Conservation (phyloP, 1,139 yeast genomes). For the Arxiozyma heterogenica region DNA sequence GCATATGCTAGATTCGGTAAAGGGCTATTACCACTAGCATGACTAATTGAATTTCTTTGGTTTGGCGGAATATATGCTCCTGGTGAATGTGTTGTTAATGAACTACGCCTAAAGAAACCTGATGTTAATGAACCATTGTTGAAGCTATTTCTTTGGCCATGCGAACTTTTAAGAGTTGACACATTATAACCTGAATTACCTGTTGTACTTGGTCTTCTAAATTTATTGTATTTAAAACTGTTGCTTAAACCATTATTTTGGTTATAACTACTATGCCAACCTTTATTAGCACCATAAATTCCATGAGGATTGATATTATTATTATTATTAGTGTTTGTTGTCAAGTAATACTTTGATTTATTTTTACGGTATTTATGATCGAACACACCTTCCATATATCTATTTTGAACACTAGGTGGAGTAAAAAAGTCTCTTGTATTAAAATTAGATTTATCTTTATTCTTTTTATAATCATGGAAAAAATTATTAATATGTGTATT, state of each 20-base stretch:
- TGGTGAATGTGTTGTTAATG: slow-evolving; percentile 25
- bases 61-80: slow-evolving; percentile 69
- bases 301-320: slow-evolving; percentile 17
- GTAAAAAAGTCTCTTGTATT: slow-evolving; percentile 67
- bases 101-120: slow-evolving; percentile 15
- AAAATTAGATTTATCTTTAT: slow-evolving; percentile 30
- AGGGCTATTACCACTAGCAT: background rate
- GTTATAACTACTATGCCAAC: slow-evolving; percentile 13
- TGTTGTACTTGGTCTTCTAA: slow-evolving; percentile 22
- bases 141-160: slow-evolving; percentile 12
- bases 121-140: slow-evolving; percentile 9
- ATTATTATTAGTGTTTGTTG: slow-evolving; percentile 7
- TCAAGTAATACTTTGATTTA: slow-evolving; percentile 2
- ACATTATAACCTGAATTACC: slow-evolving; percentile 12
- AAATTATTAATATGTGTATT: slow-evolving; percentile 33
- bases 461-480: slow-evolving; percentile 30
- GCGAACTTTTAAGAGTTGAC: slow-evolving; percentile 6
- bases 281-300: slow-evolving; percentile 9
- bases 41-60: slow-evolving; percentile 34
- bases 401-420: slow-evolving; percentile 64
- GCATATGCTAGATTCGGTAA: background rate
- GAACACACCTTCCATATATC: slow-evolving; percentile 62
- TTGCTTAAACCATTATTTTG: slow-evolving; percentile 16
- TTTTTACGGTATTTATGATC: slow-evolving; percentile 30
- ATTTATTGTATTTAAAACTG: slow-evolving; percentile 8